phyloP scores from a whole-genome alignment of 192 early-diverging fungal genomes.

The Coemansia sp. region DNA sequence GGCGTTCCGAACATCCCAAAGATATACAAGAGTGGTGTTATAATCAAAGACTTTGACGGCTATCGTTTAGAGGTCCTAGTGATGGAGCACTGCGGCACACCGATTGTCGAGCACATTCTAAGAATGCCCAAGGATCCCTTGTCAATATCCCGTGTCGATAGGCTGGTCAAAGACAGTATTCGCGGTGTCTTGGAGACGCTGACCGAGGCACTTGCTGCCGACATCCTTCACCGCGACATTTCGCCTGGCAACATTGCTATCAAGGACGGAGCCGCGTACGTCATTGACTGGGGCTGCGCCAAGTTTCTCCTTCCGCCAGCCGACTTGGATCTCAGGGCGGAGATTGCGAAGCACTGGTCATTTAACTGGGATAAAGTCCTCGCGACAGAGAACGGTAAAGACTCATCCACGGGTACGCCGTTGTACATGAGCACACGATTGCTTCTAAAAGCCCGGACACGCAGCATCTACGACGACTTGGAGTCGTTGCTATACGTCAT shows the following conservation, averaged over 20 bases:
- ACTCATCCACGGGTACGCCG: slow-evolving; percentile 11
- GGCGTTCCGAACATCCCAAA: slow-evolving; percentile 12
- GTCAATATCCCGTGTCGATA: background rate
- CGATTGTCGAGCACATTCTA: background rate
- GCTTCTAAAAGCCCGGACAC: background rate
- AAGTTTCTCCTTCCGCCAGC: background rate
- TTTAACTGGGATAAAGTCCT: background rate
- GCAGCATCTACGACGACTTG: slow-evolving; percentile 17
- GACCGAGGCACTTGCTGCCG: background rate
- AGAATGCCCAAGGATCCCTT: background rate
- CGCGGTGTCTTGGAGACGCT: background rate
- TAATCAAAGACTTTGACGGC: slow-evolving; percentile 15
- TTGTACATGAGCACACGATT: slow-evolving; percentile 16
- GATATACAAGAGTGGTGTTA: slow-evolving; percentile 13
- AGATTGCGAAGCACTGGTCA: background rate
- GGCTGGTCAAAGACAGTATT: background rate
- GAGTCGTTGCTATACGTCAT: slow-evolving; percentile 26
- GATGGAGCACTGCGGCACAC: slow-evolving; percentile 18
- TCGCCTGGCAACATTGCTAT: slow-evolving; percentile 28
- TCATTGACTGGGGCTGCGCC: slow-evolving; percentile 26
- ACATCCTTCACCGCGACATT: slow-evolving; percentile 29
- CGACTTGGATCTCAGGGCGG: background rate
- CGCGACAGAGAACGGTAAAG: background rate
- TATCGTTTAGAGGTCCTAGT: slow-evolving; percentile 24
- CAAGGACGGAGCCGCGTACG: background rate